Evolutionary conservation across 371 early-diverging fungal species (phyloP), one percentile per base, ranked within the genome.

Genomic region (Capillidium heterosporum): DNA sequence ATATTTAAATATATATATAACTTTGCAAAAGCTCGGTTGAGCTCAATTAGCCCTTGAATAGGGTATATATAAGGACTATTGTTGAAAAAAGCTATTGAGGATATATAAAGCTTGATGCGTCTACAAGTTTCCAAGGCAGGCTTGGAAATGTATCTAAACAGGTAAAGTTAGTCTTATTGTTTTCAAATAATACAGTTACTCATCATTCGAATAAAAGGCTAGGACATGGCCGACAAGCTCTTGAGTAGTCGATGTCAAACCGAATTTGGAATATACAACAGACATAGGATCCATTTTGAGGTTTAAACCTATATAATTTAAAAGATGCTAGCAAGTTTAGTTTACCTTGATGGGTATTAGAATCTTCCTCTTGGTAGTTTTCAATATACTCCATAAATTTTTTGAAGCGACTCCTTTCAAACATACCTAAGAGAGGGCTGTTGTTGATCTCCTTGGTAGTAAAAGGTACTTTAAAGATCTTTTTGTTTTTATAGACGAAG

Each of bases 51-150:
- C 50, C 99, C 99, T 64, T 97, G 96, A 58, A 93, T 74, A 58
- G 99, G 99, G 70, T 99, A 99, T 64, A 99, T 91, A 73, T 96
- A 99, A 19, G 99, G 99, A 61, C 89, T 88, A 75, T 90, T 89
- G 62, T 97, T 94, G 66, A 89, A 91, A 47, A 89, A 80, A 19
- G 89, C 82, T 61, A 99, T 77, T 24, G 99, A 99, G 40, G 79
- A 81, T 60, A 92, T 83, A 68, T 98, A 99, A 59, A 96, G 69
- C 57, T 85, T 76, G 57, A 99, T 88, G 63, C 90, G 85, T 63
- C 94, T 86, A 65, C 89, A 85, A 17, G 96, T 94, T 52, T 91
- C 93, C 44, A 77, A 71, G 24, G 99, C 99, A 60, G 91, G 83
- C 56, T 81, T 67, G 35, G 7, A 13, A 27, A 59, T 32, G 28